phyloP scores from a whole-genome alignment of 176 grass and related monocot genomes.

The Aegilops longissima region DNA sequence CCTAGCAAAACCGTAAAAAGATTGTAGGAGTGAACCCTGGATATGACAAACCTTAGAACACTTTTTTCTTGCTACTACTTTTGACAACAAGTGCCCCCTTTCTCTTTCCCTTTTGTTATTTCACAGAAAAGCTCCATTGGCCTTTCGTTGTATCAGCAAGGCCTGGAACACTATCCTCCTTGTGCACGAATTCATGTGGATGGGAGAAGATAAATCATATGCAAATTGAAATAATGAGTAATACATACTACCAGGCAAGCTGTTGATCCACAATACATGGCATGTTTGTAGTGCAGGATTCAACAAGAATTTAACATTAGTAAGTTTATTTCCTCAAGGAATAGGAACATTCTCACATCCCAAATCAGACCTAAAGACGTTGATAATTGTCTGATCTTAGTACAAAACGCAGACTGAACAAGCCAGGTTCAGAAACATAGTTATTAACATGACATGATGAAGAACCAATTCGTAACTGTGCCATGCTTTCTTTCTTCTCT shows the following conservation, averaged over 20 bases:
- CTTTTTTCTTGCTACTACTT: background rate
- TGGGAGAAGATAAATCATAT: background rate
- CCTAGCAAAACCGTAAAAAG: background rate
- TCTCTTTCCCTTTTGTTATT: background rate
- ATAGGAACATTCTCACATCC: background rate
- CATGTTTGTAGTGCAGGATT: background rate
- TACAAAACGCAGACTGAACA: background rate
- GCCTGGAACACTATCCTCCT: conserved; percentile 19
- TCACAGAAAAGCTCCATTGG: background rate
- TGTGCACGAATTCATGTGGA: conserved; percentile 16
- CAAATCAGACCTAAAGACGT: background rate
- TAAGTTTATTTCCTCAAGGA: background rate
- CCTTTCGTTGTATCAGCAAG: background rate
- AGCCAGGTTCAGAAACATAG: background rate
- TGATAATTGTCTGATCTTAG: background rate
- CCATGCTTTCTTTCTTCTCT: background rate
- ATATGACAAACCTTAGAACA: background rate
- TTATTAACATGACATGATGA: background rate
- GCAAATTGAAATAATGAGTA: background rate
- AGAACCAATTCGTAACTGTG: background rate
- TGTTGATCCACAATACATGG: background rate
- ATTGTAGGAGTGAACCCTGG: background rate
- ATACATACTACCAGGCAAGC: background rate
- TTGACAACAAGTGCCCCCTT: background rate
- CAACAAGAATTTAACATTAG: background rate